These are phyloP conservation scores for Onygenales sp. DNA, from an alignment of 2,329 filamentous ascomycete genomes.

Conservation along the genomic window DNA sequence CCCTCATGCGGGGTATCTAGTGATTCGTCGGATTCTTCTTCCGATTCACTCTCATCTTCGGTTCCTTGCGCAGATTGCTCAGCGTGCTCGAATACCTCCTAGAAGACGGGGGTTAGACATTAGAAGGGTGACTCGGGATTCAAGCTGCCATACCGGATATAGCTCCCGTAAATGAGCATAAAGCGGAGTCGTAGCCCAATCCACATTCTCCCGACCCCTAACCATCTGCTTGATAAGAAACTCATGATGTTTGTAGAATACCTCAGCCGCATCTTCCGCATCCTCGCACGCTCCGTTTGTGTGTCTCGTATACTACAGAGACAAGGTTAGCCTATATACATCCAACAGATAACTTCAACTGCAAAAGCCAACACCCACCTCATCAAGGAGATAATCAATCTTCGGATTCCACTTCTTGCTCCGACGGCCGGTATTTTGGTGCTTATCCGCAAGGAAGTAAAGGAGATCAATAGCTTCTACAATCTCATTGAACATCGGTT, in stretches of 20 bases:
- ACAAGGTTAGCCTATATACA: background rate
- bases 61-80: constrained; percentile 10
- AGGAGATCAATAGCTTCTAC: constrained; percentile 49
- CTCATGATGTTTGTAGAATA: constrained; percentile 34
- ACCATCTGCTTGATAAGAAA: constrained; percentile 41
- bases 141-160: constrained; percentile 25
- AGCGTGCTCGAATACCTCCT: constrained; percentile 7
- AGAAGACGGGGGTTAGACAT: background rate
- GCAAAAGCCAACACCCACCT: constrained; percentile 21
- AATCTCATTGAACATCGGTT: constrained; percentile 45
- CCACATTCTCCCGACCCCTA: constrained; percentile 33
- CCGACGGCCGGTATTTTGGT: constrained; percentile 31
- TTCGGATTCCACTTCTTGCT: constrained; percentile 25
- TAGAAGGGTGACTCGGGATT: background rate
- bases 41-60: constrained; percentile 12
- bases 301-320: constrained; percentile 30
- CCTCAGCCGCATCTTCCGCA: constrained; percentile 37
- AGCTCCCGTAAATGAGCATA: constrained; percentile 35
- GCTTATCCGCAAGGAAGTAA: constrained; percentile 53
- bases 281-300: constrained; percentile 34
- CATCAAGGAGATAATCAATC: constrained; percentile 30
- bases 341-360: background rate
- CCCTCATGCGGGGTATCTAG: constrained; percentile 15
- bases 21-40: constrained; percentile 5
- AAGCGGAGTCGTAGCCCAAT: constrained; percentile 36